Evolutionary conservation across 2,329 filamentous ascomycete genomes (phyloP), one percentile per base, ranked within the genome.

Genomic region (Penicillium sp.): DNA sequence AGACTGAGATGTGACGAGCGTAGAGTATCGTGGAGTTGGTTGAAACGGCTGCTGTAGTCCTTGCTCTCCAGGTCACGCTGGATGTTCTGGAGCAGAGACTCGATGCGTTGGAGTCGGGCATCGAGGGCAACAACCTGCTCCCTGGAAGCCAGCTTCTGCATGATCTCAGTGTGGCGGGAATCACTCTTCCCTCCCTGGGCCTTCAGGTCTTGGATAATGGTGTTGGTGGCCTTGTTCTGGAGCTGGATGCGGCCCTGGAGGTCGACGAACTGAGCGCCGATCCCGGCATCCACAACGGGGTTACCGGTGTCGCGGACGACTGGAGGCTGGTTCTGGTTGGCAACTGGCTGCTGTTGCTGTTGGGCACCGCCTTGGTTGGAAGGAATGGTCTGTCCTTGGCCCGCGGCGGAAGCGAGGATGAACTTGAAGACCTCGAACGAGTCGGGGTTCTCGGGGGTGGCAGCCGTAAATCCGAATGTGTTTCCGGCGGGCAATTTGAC

Each of bases 371-470:
- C 62, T 11, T 67, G 54, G 17, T 67, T 59, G 17, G 66, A 61
- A 25, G 64, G 60, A 67, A 55, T 59, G 47, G 51, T 59, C 45
- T 67, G 62, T 50, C 57, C 61, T 41, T 66, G 58, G 51, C 58
- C 54, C 10, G 63, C n/a, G n/a, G 73, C 62, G 11, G 84, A 88
- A 71, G 88, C 86, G 54, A 95, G 86, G 38, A 90, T 83, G 72
- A 98, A 85, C 74, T 94, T 96, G 82, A 93, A 95, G 66, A 96
- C 77, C 77, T 99, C 95, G 71, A 97, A 96, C 5, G 92, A 96
- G 78, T 99, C 95, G 0, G 95, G 92, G 69, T 88, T 93, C 67
- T 98, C 94, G 34, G 91, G 90, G 3, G 91, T 94, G 15, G 91
- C 90, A 43, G 94, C 95, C 12, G 90, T 92, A 67, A 99, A 80